Evolutionary conservation across 305 asterid species (phyloP), one percentile per base, ranked within the genome.

Genomic region (Fraxinus nigra): DNA sequence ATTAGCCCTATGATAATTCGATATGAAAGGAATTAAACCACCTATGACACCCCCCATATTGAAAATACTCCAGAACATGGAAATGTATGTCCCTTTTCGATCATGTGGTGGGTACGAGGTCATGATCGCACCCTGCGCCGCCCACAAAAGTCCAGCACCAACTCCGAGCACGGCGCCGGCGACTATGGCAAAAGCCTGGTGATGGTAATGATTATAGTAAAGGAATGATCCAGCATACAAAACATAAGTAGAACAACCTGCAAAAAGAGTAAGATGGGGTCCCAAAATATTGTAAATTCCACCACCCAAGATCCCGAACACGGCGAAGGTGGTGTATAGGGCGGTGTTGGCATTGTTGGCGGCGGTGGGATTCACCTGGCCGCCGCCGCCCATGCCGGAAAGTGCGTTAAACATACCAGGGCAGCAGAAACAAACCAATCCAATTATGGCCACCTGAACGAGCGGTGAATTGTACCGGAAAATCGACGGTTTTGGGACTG

Each of bases 391-490:
- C 99, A 95, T 92, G 34, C 99, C 98, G 82, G 95, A 91, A 30
- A 95, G 96, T 20, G 99, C 99, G 78, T 92, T 94, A 79, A 92
- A 95, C 99, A 95, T 95, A 1, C 99, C 98, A 0, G 98, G 99
- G 83, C 99, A 95, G 85, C 97, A 95, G 86, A 95, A 95, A 34
- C 99, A 95, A 7, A 95, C 97, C 0, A 94, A 65, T 22, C 98
- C 99, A 79, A 95, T 95, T 18, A 95, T 56, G 1, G 78, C 83
- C 0, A 95, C 92, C 67, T 94, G 98, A 40, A 91, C 90, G 20
- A 95, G 61, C 0, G 99, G 99, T 5, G 98, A 94, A 86, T 94
- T 94, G 90, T 89, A 89, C 79, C 97, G 92, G 85, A 89, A 76
- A 35, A 81, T 22, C 18, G 93, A 87, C 22, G 83, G 78, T 0